phyloP scores from a whole-genome alignment of 2,329 filamentous ascomycete species.

The Fusarium sulawesiense region DNA sequence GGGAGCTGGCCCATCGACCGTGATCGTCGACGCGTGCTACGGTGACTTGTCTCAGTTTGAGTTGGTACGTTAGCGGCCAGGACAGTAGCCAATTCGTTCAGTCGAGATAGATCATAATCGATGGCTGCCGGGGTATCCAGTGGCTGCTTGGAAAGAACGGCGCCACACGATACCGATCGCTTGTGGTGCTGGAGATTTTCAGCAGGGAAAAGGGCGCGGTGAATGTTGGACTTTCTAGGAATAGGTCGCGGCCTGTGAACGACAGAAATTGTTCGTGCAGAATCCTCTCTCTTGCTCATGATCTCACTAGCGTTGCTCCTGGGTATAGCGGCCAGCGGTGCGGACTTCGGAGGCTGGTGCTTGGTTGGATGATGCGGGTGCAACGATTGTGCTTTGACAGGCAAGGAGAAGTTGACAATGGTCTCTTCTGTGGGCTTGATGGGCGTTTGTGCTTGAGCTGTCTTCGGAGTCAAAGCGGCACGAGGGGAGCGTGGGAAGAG shows the following conservation, averaged over 20 bases:
- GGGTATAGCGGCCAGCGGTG: conserved; percentile 34
- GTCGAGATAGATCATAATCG: conserved; percentile 54
- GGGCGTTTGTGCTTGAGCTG: conserved; percentile 10
- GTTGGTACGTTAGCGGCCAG: conserved; percentile 15
- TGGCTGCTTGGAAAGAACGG: conserved; percentile 58
- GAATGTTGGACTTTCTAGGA: conserved; percentile 59
- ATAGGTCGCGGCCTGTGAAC: conserved; percentile 68
- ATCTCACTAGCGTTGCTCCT: conserved; percentile 34
- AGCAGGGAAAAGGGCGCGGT: conserved; percentile 61
- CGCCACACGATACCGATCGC: conserved; percentile 63
- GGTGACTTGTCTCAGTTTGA: not conserved
- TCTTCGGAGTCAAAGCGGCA: not conserved
- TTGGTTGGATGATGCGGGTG: conserved; percentile 45
- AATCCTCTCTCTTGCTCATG: conserved; percentile 10
- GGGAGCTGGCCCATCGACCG: conserved; percentile 44
- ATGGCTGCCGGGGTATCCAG: conserved; percentile 63
- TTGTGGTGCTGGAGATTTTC: conserved; percentile 57
- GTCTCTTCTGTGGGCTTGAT: conserved; percentile 17
- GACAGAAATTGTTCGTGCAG: conserved; percentile 46
- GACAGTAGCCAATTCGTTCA: conserved; percentile 54
- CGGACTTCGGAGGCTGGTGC: conserved; percentile 21
- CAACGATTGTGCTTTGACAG: conserved; percentile 37
- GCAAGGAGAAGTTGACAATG: conserved; percentile 40
- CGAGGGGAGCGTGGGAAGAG: conserved; percentile 20
- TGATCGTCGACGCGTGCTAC: conserved; percentile 45